These are phyloP conservation scores for Penstemon newberryi DNA, from an alignment of 257 asterid species.

Conservation along the genomic window DNA sequence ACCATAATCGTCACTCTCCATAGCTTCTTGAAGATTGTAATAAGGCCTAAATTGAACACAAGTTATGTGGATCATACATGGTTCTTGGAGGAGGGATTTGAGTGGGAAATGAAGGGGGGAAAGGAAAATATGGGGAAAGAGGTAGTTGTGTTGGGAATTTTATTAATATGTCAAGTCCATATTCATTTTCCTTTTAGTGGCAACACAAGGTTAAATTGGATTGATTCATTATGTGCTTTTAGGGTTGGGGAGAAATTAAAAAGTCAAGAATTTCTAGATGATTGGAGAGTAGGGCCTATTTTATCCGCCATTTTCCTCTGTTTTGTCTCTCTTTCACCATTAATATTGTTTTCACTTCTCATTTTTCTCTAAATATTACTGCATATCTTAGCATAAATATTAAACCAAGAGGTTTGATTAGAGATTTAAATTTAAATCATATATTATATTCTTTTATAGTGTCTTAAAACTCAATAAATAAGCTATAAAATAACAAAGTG, in stretches of 20 bases:
- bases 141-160: conserved; percentile 35
- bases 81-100: conserved; percentile 23
- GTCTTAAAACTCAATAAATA: too few species aligned
- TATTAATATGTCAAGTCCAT: conserved; percentile 34
- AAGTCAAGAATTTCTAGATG: conserved; percentile 65
- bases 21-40: conserved; percentile 11
- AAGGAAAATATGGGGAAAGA: conserved; percentile 13
- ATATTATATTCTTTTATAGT: too few species aligned
- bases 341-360: too few species aligned
- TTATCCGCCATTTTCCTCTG: conserved; percentile 35
- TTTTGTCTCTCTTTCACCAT: conserved; percentile 23
- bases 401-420: too few species aligned
- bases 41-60: conserved; percentile 43
- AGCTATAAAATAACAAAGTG: too few species aligned
- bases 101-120: conserved; percentile 20
- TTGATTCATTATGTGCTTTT: neutral
- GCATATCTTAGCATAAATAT: too few species aligned
- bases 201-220: conserved; percentile 26
- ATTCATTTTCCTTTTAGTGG: conserved; percentile 34
- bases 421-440: too few species aligned
- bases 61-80: conserved; percentile 53
- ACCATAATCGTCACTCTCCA: conserved; percentile 48
- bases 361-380: too few species aligned
- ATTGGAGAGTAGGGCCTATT: conserved; percentile 33
- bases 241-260: conserved; percentile 6